Percentiles rank a stretch among this genome's conserved stretches.
Evolutionary conservation across 768 basidiomycete genomes (phyloP).

Genomic region (Ephemerocybe angulata): DNA sequence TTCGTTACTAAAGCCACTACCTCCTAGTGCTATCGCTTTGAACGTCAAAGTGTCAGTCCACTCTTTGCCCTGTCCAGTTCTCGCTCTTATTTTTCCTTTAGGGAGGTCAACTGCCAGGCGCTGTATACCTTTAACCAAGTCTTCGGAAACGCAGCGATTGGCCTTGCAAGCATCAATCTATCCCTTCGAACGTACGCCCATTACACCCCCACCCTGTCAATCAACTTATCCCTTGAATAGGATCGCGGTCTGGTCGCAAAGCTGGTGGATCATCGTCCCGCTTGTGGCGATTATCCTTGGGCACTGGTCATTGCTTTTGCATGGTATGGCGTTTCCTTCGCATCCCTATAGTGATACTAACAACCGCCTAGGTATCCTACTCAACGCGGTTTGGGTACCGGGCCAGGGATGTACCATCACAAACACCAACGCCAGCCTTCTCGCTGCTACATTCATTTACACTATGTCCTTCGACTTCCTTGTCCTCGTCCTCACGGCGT

Average conservation of each 20-base stretch:
- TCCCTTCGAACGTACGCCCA: conserved; percentile 58
- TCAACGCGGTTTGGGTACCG: conserved; percentile 55
- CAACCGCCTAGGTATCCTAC: conserved; percentile 43
- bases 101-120: conserved; percentile 59
- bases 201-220: background rate
- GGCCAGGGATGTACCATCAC: conserved; percentile 54
- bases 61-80: background rate
- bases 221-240: conserved; percentile 29
- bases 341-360: background rate
- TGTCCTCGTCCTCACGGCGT: conserved; percentile 57
- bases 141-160: conserved; percentile 63
- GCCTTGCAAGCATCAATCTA: conserved; percentile 68
- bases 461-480: conserved; percentile 69
- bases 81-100: conserved; percentile 15
- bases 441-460: conserved; percentile 69
- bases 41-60: conserved; percentile 49
- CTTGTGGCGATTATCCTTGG: conserved; percentile 57
- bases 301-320: conserved; percentile 69
- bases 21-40: conserved; percentile 48
- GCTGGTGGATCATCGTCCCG: conserved; percentile 47
- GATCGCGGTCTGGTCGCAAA: conserved; percentile 69
- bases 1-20: conserved; percentile 2
- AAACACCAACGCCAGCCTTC: conserved; percentile 52
- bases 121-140: conserved; percentile 68
- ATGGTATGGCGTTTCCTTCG: conserved; percentile 38